Evolutionary conservation across 208 protist species (phyloP).

Genomic region (Trypanosoma platydactyli): DNA sequence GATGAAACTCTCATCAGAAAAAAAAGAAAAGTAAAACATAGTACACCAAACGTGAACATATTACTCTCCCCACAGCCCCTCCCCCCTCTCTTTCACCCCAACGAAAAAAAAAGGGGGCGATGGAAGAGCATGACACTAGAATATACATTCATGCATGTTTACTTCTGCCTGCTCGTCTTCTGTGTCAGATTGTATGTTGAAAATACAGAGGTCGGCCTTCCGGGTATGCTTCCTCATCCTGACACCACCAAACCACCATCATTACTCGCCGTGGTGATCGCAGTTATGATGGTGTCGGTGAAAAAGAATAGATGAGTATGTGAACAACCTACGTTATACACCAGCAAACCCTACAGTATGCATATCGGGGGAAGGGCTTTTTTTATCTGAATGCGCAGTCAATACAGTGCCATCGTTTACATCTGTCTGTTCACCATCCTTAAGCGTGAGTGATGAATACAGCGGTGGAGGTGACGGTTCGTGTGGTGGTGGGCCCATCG

Average conservation of each 20-base stretch:
- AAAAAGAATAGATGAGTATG: neutral
- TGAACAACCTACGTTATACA: neutral
- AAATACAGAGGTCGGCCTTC: no score
- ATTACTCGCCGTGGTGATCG: no score
- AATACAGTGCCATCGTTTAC: neutral
- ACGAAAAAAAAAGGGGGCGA: slow-evolving; percentile 4
- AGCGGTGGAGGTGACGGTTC: neutral
- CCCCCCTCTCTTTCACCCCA: no score
- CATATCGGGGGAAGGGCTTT: neutral
- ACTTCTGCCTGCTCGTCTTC: neutral
- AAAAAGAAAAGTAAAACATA: slow-evolving; percentile 14
- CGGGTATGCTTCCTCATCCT: no score
- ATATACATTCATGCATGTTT: neutral
- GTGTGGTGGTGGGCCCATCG: slow-evolving; percentile 35
- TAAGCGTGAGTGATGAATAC: neutral
- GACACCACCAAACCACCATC: no score
- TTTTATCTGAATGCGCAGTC: slow-evolving; percentile 2
- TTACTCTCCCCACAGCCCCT: no score
- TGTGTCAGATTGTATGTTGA: no score
- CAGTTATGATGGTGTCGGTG: no score
- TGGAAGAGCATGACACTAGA: slow-evolving; percentile 3
- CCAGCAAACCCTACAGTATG: slow-evolving; percentile 15
- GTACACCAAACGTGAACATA: no score
- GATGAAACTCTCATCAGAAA: neutral
- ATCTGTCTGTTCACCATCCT: slow-evolving; percentile 13